A percentile compares a stretch with the other conserved stretches of the same genome.
Evolutionary conservation across 208 protist species (phyloP).

Genomic region (Lotmaria passim): DNA sequence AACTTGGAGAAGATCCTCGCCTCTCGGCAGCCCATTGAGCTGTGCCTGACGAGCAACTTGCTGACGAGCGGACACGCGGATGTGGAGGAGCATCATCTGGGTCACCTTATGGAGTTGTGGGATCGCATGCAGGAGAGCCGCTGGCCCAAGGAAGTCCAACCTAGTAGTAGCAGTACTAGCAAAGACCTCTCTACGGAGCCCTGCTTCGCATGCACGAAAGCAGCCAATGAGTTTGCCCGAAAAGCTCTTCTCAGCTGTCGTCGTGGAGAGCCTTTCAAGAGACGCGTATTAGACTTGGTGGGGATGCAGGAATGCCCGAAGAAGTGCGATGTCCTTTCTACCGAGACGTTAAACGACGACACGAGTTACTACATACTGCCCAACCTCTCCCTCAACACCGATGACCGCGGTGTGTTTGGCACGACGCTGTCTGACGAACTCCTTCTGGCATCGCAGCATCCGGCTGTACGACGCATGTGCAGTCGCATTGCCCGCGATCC

Average conservation of each 20-base stretch:
- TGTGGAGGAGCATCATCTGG: slow-evolving; percentile 69
- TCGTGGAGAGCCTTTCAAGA: no score
- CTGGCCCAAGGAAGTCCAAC: not conserved
- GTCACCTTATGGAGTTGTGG: slow-evolving; percentile 40
- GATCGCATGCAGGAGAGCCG: slow-evolving; percentile 18
- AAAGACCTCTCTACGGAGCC: no score
- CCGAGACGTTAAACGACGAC: not conserved
- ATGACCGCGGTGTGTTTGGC: slow-evolving; percentile 88
- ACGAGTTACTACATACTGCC: slow-evolving; percentile 27
- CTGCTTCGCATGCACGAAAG: slow-evolving; percentile 15
- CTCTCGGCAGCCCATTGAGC: slow-evolving; percentile 68
- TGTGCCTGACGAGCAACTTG: slow-evolving; percentile 89
- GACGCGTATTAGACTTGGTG: not conserved
- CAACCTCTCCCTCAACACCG: slow-evolving; percentile 79
- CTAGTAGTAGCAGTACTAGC: no score
- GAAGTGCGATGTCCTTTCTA: not conserved
- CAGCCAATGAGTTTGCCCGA: slow-evolving; percentile 1
- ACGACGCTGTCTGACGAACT: slow-evolving; percentile 72
- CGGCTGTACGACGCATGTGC: slow-evolving; percentile 20
- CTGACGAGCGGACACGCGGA: slow-evolving; percentile 61
- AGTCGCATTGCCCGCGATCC: not conserved
- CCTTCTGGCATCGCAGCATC: slow-evolving; percentile 50
- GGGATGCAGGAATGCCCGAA: not conserved
- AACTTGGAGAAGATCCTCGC: slow-evolving; percentile 43
- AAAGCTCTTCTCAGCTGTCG: not conserved